Conservation (phyloP, 352 stramenopile species). For the Phytopythium ostracodes region DNA sequence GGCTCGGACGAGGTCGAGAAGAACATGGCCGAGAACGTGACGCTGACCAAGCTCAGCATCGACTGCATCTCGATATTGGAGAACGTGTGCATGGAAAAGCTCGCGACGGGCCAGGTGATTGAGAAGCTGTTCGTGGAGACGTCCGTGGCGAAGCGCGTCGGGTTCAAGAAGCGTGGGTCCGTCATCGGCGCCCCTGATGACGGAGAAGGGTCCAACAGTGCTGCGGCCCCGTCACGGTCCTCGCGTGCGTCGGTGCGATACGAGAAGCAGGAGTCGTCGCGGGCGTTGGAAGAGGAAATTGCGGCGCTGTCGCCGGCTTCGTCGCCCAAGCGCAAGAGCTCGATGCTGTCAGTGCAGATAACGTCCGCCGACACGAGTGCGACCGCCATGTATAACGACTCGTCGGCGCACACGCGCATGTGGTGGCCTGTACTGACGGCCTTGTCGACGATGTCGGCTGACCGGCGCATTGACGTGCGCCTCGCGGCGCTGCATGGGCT, state of each 20-base stretch:
- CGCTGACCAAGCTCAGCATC: conserved; percentile 63
- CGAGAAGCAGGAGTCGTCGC: conserved; percentile 61
- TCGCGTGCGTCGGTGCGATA: conserved; percentile 40
- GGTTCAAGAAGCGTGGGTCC: conserved; percentile 42
- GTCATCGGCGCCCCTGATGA: conserved; percentile 11
- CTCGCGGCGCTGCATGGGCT: conserved; percentile 66
- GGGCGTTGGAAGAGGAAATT: conserved; percentile 58
- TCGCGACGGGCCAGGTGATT: conserved; percentile 75
- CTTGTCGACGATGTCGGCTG: conserved; percentile 91
- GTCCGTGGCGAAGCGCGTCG: conserved; percentile 38
- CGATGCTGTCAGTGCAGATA: conserved; percentile 15
- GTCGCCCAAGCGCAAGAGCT: conserved; percentile 30
- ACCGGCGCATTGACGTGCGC: conserved; percentile 88
- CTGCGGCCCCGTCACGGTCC: neutral
- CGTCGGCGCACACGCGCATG: conserved; percentile 59
- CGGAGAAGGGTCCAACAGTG: neutral
- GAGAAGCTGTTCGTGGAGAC: conserved; percentile 44
- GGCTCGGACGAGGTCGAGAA: conserved; percentile 62
- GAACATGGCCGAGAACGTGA: conserved; percentile 40
- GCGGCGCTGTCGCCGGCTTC: conserved; percentile 34
- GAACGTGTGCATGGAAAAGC: conserved; percentile 64
- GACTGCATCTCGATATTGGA: conserved; percentile 64
- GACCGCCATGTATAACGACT: conserved; percentile 61
- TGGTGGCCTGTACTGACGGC: conserved; percentile 97
- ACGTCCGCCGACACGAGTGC: conserved; percentile 9